A percentile compares a stretch with the other conserved stretches of the same genome.
phyloP scores from a whole-genome alignment of 805 yeast genomes.

The Candida corydali region DNA sequence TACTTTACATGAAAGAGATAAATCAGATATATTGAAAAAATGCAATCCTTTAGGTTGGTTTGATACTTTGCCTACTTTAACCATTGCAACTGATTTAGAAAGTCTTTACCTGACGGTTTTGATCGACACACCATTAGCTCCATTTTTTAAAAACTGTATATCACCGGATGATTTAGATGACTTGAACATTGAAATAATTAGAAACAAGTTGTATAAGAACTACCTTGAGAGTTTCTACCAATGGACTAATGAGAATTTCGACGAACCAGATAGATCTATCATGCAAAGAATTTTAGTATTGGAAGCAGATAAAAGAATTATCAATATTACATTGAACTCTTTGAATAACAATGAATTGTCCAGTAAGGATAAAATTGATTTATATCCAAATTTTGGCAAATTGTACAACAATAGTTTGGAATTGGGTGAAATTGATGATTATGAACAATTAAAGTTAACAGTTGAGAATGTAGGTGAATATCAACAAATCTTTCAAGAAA shows the following conservation, averaged over 20 bases:
- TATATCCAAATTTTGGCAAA: constrained; percentile 81
- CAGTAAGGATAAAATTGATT: constrained; percentile 61
- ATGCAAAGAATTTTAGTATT: constrained; percentile 76
- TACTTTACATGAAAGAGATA: constrained; percentile 91
- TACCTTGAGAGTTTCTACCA: constrained; percentile 82
- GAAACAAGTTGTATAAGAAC: constrained; percentile 89
- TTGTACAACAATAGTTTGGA: constrained; percentile 61
- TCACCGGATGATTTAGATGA: constrained; percentile 89
- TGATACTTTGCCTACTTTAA: constrained; percentile 91
- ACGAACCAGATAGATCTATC: constrained; percentile 74
- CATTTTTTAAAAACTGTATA: constrained; percentile 87
- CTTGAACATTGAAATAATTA: constrained; percentile 88
- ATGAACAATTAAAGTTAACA: constrained; percentile 70
- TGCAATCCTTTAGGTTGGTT: constrained; percentile 99
- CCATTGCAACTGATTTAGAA: constrained; percentile 92
- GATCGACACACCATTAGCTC: constrained; percentile 96
- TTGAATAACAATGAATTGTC: constrained; percentile 72
- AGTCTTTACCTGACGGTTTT: constrained; percentile 89
- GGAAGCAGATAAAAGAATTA: constrained; percentile 93
- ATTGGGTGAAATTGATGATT: constrained; percentile 75
- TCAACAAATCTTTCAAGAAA: constrained; percentile 47
- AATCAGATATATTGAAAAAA: constrained; percentile 78
- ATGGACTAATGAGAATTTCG: constrained; percentile 59
- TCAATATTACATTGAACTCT: constrained; percentile 88
- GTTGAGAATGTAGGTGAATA: constrained; percentile 66